phyloP scores from a whole-genome alignment of 2,329 filamentous ascomycete genomes.

The Anthostomella pinea region DNA sequence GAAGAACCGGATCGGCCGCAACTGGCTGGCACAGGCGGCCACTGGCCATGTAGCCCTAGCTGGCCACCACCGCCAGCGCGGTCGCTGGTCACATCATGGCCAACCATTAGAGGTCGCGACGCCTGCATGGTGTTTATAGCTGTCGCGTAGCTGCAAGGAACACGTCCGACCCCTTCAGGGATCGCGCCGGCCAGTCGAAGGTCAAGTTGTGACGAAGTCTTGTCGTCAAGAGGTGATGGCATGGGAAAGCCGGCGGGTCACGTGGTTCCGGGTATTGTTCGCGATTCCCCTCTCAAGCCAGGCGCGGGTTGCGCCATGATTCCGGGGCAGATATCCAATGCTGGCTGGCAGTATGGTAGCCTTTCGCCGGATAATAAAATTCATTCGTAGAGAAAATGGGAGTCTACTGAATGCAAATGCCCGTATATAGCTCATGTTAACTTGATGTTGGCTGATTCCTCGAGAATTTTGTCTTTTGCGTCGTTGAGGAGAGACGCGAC shows the following conservation, averaged over 20 bases:
- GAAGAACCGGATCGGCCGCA: too few relatives aligned
- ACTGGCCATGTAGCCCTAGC: too few relatives aligned
- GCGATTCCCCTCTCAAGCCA: constrained; percentile 13
- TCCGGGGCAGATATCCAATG: too few relatives aligned
- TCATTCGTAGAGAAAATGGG: not conserved
- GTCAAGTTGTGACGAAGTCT: constrained; percentile 5
- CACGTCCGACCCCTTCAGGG: constrained; percentile 2
- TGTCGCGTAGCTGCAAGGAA: constrained; percentile 15
- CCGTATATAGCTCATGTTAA: too few relatives aligned
- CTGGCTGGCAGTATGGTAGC: not conserved
- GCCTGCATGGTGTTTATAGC: not conserved
- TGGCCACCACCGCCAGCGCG: too few relatives aligned
- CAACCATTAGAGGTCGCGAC: constrained; percentile 5
- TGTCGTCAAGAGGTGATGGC: constrained; percentile 4
- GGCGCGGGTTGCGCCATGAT: constrained; percentile 16
- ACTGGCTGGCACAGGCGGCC: too few relatives aligned
- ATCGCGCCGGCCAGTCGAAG: not conserved
- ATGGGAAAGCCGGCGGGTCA: constrained; percentile 14
- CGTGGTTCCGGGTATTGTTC: constrained; percentile 27
- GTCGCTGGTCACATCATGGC: constrained; percentile 5
- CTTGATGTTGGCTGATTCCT: not conserved
- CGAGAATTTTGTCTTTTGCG: not conserved
- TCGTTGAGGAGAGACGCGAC: constrained; percentile 1
- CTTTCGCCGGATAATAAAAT: not conserved
- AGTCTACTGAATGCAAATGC: too few relatives aligned